phyloP scores from a whole-genome alignment of 1,139 yeast species.

The Yamadazyma blattariae region DNA sequence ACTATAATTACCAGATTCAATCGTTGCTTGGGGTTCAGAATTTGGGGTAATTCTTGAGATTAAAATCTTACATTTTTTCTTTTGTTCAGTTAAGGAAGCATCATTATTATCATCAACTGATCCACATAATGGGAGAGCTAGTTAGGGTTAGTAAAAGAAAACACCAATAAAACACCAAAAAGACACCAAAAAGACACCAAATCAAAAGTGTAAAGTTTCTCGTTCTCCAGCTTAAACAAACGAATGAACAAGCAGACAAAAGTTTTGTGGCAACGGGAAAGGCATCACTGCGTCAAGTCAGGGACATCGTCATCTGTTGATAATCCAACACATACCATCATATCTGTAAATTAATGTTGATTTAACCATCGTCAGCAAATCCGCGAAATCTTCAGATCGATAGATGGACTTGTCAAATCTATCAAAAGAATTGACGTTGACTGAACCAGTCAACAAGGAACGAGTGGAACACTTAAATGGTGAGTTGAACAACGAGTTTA shows the following conservation, averaged over 20 bases:
- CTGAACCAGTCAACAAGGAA: slow-evolving; percentile 43
- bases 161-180: no score
- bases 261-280: no score
- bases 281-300: no score
- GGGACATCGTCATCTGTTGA: no score
- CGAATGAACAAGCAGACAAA: no score
- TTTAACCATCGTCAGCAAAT: slow-evolving; percentile 49
- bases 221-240: no score
- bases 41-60: slow-evolving; percentile 74
- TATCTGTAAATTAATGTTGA: slow-evolving; percentile 70
- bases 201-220: no score
- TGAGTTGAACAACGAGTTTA: slow-evolving; percentile 42
- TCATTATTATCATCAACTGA: slow-evolving; percentile 80
- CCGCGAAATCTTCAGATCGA: slow-evolving; percentile 2
- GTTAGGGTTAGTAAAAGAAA: slow-evolving; percentile 15
- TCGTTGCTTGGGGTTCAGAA: slow-evolving; percentile 82
- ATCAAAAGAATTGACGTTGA: slow-evolving; percentile 48
- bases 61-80: slow-evolving; percentile 79
- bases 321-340: slow-evolving; percentile 52
- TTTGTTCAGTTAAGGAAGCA: slow-evolving; percentile 63
- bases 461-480: slow-evolving; percentile 41
- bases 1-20: slow-evolving; percentile 72
- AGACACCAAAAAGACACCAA: no score
- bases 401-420: slow-evolving; percentile 57
- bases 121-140: slow-evolving; percentile 87